A percentile compares a stretch with the other conserved stretches of the same genome.
phyloP scores from a whole-genome alignment of 306 rosid species.

The Amphicarpaea edgeworthii region DNA sequence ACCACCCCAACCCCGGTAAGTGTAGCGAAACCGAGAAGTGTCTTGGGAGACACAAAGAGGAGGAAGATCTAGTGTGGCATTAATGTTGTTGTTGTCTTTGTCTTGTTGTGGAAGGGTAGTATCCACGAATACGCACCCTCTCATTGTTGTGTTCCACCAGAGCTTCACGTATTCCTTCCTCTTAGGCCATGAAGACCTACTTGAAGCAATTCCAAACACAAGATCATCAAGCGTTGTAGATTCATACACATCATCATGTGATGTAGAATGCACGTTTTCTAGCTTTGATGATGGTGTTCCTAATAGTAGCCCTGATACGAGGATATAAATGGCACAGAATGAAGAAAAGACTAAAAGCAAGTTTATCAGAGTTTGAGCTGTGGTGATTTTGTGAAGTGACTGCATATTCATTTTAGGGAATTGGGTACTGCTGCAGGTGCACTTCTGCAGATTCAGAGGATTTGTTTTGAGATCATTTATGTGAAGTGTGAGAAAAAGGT shows the following conservation, averaged over 20 bases:
- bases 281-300: conserved; percentile 36
- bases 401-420: conserved; percentile 44
- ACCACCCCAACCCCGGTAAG: neutral
- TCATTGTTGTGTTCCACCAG: conserved; percentile 69
- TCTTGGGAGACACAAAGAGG: conserved; percentile 40
- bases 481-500: too few species aligned
- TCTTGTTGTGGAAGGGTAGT: conserved; percentile 45
- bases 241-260: neutral
- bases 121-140: conserved; percentile 72
- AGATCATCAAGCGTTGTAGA: conserved; percentile 53
- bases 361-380: conserved; percentile 45
- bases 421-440: neutral
- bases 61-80: conserved; percentile 55
- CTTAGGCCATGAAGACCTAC: conserved; percentile 58
- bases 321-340: conserved; percentile 53
- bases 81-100: neutral
- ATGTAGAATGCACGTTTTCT: conserved; percentile 4
- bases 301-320: conserved; percentile 47
- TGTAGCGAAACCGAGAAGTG: too few species aligned
- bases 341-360: conserved; percentile 54
- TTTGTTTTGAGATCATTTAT: too few species aligned
- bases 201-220: conserved; percentile 80
- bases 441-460: neutral
- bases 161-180: conserved; percentile 59
- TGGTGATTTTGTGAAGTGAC: conserved; percentile 41